Evolutionary conservation across 1,139 yeast genomes (phyloP).

Genomic region (Yamadazyma diddensiae): DNA sequence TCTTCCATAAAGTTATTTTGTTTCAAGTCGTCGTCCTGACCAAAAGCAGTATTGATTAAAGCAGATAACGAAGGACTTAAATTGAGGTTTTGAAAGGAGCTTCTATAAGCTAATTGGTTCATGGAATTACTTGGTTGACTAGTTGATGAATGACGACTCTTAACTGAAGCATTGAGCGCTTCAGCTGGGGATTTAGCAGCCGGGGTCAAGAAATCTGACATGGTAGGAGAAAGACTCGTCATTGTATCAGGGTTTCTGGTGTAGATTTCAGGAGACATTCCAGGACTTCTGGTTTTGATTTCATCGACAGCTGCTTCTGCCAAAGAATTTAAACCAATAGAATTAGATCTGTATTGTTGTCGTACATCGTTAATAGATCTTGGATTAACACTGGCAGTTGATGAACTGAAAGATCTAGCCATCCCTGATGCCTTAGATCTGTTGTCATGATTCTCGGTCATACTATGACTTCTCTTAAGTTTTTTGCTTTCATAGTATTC

Average conservation of each 20-base stretch:
- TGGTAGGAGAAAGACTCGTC: constrained; percentile 17
- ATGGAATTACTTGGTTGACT: neutral
- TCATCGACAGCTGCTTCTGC: constrained; percentile 32
- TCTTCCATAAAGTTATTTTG: constrained; percentile 12
- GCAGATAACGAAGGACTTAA: constrained; percentile 46
- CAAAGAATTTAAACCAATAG: constrained; percentile 21
- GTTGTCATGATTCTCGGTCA: neutral
- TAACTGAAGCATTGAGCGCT: neutral
- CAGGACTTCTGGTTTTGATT: constrained; percentile 20
- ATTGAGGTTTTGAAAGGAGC: constrained; percentile 15
- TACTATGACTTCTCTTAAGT: constrained; percentile 16
- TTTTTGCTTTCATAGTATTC: constrained; percentile 3
- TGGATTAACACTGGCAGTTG: constrained; percentile 6
- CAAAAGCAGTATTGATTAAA: constrained; percentile 42
- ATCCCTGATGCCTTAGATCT: constrained; percentile 6
- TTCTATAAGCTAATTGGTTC: neutral
- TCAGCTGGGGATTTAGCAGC: constrained; percentile 1
- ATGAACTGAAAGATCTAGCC: constrained; percentile 18
- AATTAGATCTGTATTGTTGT: constrained; percentile 7
- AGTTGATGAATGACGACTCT: neutral
- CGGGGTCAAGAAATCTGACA: constrained; percentile 18
- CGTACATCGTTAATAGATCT: constrained; percentile 6
- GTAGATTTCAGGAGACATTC: constrained; percentile 3
- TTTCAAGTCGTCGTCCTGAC: constrained; percentile 24
- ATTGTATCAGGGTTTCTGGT: constrained; percentile 2